Conservation (phyloP, 768 basidiomycete species). For the Tephrocybe sp. region DNA sequence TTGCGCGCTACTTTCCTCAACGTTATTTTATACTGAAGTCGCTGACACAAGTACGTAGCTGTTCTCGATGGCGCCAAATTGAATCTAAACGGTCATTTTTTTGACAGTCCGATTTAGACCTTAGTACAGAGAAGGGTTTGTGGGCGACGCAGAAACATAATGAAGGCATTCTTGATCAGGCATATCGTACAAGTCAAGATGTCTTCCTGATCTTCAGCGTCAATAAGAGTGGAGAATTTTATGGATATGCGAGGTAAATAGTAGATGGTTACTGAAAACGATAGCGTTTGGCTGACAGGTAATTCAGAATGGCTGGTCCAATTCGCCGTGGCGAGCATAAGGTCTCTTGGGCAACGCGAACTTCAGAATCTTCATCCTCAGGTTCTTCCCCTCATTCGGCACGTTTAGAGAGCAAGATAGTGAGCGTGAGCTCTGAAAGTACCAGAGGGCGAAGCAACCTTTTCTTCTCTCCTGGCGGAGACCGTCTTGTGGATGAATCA, state of each 20-base stretch:
- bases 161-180: conserved; percentile 87
- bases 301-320: conserved; percentile 65
- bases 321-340: conserved; percentile 48
- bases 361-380: conserved; percentile 29
- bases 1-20: conserved; percentile 73
- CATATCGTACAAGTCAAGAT: conserved; percentile 85
- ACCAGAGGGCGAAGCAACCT: neutral
- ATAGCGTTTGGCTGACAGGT: conserved; percentile 2
- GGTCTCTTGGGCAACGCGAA: conserved; percentile 57
- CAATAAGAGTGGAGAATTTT: conserved; percentile 93
- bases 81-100: no score
- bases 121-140: conserved; percentile 71
- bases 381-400: conserved; percentile 23
- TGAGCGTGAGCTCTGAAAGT: neutral
- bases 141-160: conserved; percentile 97
- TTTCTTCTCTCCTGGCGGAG: conserved; percentile 36
- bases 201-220: conserved; percentile 91
- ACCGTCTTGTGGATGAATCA: conserved; percentile 41
- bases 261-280: neutral
- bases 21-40: conserved; percentile 95
- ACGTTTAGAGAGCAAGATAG: conserved; percentile 14
- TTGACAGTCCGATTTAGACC: conserved; percentile 67
- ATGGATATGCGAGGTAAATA: conserved; percentile 80
- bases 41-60: conserved; percentile 60
- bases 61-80: no score